Conservation (phyloP, 257 asterid genomes). For the Jaltomata sinuosa region DNA sequence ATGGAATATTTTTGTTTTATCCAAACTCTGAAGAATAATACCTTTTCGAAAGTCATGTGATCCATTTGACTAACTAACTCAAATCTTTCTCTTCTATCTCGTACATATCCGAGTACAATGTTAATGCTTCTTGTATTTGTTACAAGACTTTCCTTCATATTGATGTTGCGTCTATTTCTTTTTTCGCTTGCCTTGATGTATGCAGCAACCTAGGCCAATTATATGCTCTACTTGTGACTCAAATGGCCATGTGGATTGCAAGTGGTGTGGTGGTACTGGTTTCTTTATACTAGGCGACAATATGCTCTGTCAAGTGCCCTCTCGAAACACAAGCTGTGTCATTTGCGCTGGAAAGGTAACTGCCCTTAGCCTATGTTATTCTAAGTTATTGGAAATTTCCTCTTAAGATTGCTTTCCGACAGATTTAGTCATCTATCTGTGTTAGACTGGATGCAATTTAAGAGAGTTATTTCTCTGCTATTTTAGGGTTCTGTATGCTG, state of each 20-base stretch:
- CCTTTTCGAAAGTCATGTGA: background rate
- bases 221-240: constrained; percentile 70
- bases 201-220: constrained; percentile 88
- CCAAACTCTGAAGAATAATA: background rate
- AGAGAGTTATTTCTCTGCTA: background rate
- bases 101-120: background rate
- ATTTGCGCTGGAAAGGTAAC: constrained; percentile 79
- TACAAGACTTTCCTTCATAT: background rate
- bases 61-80: background rate
- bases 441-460: background rate
- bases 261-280: constrained; percentile 94
- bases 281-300: constrained; percentile 91
- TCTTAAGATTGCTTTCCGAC: background rate
- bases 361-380: background rate
- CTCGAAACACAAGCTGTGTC: constrained; percentile 73
- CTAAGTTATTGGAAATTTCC: background rate
- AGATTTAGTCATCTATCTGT: background rate
- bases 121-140: background rate
- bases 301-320: constrained; percentile 93
- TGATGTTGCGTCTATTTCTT: background rate
- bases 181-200: background rate
- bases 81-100: background rate
- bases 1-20: background rate
- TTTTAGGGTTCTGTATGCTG: constrained; percentile 70
- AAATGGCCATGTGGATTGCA: constrained; percentile 75